phyloP scores from a whole-genome alignment of 345 rosid species.

The Acer yangbiense region DNA sequence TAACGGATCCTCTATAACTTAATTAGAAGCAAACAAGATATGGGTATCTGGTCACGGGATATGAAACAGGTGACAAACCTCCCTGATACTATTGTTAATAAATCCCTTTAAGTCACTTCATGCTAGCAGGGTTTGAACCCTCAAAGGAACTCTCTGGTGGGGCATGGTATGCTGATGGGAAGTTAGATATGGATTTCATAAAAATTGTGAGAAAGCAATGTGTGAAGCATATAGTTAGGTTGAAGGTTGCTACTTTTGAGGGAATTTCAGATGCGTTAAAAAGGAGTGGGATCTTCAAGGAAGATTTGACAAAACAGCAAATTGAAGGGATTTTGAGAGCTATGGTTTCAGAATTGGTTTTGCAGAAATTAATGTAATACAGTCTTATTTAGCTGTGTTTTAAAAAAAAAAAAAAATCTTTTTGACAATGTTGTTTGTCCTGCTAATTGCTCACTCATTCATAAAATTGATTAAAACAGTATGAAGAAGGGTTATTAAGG shows the following conservation, averaged over 20 bases:
- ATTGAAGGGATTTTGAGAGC: conserved; percentile 60
- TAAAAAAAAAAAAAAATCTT: too few species aligned
- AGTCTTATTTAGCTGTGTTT: too few species aligned
- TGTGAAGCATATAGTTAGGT: conserved; percentile 29
- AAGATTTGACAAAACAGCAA: conserved; percentile 42
- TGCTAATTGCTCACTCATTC: neutral
- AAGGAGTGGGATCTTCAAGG: conserved; percentile 32
- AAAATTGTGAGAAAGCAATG: conserved; percentile 44
- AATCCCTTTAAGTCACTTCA: conserved; percentile 47
- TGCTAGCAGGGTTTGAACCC: conserved; percentile 55
- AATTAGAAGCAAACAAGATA: conserved; percentile 57
- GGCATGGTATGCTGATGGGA: conserved; percentile 70
- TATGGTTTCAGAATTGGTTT: conserved; percentile 33
- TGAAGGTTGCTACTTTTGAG: conserved; percentile 56
- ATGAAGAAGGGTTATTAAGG: neutral
- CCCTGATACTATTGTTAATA: conserved; percentile 30
- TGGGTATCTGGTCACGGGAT: conserved; percentile 56
- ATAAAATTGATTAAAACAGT: neutral
- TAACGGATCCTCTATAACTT: conserved; percentile 44
- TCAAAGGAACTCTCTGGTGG: conserved; percentile 75
- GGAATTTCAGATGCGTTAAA: conserved; percentile 35
- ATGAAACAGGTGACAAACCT: conserved; percentile 49
- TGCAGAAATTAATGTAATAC: neutral
- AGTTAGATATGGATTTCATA: conserved; percentile 51
- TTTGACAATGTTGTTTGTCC: too few species aligned